These are phyloP conservation scores for Rhynchospora breviuscula DNA, from an alignment of 176 grass and related monocot species.

Conservation along the genomic window DNA sequence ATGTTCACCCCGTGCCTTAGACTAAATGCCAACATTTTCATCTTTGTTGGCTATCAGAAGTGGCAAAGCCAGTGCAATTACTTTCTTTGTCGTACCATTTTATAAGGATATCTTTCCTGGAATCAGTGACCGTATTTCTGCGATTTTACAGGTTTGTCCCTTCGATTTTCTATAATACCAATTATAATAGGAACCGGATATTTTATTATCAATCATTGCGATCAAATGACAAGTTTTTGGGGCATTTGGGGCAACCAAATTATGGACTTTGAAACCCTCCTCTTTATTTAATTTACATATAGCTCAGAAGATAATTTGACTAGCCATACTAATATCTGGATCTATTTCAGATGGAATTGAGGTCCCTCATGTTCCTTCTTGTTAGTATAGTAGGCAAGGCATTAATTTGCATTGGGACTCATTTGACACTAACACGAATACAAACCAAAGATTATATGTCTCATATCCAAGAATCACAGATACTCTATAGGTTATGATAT, in stretches of 20 bases:
- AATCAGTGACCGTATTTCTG: background rate
- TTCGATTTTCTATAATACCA: background rate
- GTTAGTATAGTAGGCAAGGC: background rate
- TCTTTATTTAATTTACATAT: too few relatives aligned
- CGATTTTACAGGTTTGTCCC: background rate
- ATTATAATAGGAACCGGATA: background rate
- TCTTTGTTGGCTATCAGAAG: conserved; percentile 5
- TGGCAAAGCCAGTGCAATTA: background rate
- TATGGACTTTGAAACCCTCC: too few relatives aligned
- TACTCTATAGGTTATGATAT: too few relatives aligned
- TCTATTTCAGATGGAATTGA: background rate
- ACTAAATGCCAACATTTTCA: conserved; percentile 13
- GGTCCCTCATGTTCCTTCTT: background rate
- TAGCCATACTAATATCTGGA: background rate
- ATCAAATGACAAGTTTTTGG: background rate
- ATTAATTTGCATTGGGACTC: background rate
- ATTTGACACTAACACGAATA: background rate
- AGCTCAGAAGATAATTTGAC: background rate
- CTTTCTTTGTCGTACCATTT: background rate
- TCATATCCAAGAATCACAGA: background rate
- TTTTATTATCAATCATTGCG: background rate
- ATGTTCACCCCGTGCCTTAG: background rate
- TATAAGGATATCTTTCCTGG: background rate
- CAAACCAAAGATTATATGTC: background rate
- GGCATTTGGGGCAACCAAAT: too few relatives aligned